A percentile compares a stretch with the other conserved stretches of the same genome.
Evolutionary conservation across 1,284 basidiomycete genomes (phyloP).

Genomic region (Leccinum fallax): DNA sequence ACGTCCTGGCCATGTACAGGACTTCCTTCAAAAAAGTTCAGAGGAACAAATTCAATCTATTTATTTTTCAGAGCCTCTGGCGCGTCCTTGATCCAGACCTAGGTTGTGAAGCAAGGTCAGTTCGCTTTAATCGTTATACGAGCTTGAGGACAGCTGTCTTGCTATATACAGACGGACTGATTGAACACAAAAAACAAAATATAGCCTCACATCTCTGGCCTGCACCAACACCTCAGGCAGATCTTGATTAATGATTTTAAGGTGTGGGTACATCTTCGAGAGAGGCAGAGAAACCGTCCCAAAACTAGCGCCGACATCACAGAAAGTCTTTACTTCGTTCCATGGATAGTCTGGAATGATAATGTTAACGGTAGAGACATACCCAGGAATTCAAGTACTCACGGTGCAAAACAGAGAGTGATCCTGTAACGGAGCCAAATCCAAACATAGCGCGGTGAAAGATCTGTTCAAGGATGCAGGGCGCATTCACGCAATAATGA

Average conservation of each 20-base stretch:
- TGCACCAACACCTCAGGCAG: background rate
- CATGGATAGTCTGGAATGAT: background rate
- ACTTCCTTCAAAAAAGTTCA: background rate
- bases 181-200: background rate
- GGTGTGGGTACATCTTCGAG: background rate
- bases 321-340: background rate
- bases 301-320: background rate
- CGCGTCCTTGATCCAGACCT: background rate
- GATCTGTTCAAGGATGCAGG: background rate
- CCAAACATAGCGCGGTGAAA: background rate
- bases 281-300: background rate
- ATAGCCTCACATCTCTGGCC: background rate
- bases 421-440: background rate
- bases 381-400: background rate
- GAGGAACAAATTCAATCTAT: background rate
- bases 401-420: background rate
- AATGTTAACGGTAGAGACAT: background rate
- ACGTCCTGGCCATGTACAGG: background rate
- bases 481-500: background rate
- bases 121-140: background rate
- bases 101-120: background rate
- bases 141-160: background rate
- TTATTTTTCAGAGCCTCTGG: background rate
- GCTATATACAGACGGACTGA: background rate
- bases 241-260: background rate